These are phyloP conservation scores for Graphilbum sp. DNA, from an alignment of 2,329 filamentous ascomycete species.

Conservation along the genomic window DNA sequence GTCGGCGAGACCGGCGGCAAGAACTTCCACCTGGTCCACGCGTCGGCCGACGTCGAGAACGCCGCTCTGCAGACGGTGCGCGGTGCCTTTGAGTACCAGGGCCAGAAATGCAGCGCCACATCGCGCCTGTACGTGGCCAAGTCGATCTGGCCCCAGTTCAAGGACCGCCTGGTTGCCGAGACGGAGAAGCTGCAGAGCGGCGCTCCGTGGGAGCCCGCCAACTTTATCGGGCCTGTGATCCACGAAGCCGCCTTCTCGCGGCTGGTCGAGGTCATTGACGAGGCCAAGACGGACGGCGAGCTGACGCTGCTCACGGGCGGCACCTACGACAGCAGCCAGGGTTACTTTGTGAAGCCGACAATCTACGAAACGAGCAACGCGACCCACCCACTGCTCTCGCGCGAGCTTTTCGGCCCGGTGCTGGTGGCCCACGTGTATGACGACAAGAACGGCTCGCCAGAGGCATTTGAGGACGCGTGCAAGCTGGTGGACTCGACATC, in stretches of 20 bases:
- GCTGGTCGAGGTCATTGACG: slow-evolving; percentile 27
- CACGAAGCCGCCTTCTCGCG: slow-evolving; percentile 28
- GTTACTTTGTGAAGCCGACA: slow-evolving; percentile 30
- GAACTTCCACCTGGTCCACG: slow-evolving; percentile 34
- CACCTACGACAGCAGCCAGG: slow-evolving; percentile 22
- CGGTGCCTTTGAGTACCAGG: slow-evolving; percentile 32
- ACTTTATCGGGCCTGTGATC: slow-evolving; percentile 33
- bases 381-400: slow-evolving; percentile 25
- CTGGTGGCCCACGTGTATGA: slow-evolving; percentile 30
- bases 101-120: slow-evolving; percentile 34
- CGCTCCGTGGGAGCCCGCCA: slow-evolving; percentile 15
- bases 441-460: slow-evolving; percentile 22
- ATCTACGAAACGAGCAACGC: slow-evolving; percentile 25
- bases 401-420: slow-evolving; percentile 32
- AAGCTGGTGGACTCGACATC: slow-evolving; percentile 52
- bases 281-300: slow-evolving; percentile 23
- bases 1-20: slow-evolving; percentile 36
- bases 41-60: slow-evolving; percentile 27
- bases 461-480: slow-evolving; percentile 32
- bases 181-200: slow-evolving; percentile 17
- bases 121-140: slow-evolving; percentile 38
- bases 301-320: slow-evolving; percentile 28
- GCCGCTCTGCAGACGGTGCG: slow-evolving; percentile 29
- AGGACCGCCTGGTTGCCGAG: slow-evolving; percentile 20
- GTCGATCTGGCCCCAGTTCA: slow-evolving; percentile 23